These are phyloP conservation scores for Neofusicoccum ribis DNA, from an alignment of 2,329 filamentous ascomycete genomes.

Conservation along the genomic window DNA sequence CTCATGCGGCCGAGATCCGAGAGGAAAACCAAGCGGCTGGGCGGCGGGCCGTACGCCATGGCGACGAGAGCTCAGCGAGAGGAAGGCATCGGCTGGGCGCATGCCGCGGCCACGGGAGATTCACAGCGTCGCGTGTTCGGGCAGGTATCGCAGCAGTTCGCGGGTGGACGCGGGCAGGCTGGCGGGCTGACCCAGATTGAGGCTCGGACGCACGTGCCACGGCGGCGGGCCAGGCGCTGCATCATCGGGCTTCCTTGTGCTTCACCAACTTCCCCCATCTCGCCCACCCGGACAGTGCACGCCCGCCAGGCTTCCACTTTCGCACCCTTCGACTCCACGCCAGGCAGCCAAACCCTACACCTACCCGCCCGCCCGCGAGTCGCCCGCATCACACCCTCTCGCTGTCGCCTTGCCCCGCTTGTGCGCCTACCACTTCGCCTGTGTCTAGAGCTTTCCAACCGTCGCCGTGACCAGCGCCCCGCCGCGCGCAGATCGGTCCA, in stretches of 20 bases:
- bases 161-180: too few species aligned
- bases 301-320: constrained; percentile 11
- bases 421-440: not conserved
- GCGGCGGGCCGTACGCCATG: constrained; percentile 53
- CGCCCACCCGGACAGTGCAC: constrained; percentile 2
- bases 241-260: constrained; percentile 21
- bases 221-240: not conserved
- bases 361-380: not conserved
- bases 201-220: constrained; percentile 18
- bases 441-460: not conserved
- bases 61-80: not conserved
- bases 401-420: not conserved
- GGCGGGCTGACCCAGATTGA: not conserved
- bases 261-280: constrained; percentile 16
- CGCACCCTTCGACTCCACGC: not conserved
- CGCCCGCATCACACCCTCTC: not conserved
- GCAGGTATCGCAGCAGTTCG: too few species aligned
- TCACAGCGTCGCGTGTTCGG: not conserved
- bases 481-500: constrained; percentile 11
- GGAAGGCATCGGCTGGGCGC: not conserved
- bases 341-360: not conserved
- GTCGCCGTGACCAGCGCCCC: constrained; percentile 2
- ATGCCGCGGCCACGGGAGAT: not conserved
- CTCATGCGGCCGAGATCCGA: constrained; percentile 49
- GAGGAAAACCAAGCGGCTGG: constrained; percentile 54